Evolutionary conservation across 352 stramenopile species (phyloP).

Genomic region (Phytophthora europaea): DNA sequence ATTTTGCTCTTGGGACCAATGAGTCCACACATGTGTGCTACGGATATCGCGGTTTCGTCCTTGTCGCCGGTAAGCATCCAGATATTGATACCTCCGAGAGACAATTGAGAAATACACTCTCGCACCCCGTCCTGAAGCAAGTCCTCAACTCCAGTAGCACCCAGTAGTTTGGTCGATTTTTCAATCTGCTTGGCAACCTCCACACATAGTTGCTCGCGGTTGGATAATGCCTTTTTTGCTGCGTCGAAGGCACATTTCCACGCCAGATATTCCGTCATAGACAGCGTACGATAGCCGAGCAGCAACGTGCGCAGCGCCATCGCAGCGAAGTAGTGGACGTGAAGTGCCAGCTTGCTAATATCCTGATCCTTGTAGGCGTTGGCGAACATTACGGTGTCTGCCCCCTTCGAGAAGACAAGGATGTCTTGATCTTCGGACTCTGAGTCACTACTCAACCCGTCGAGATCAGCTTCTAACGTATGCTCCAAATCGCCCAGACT

Average conservation of each 20-base stretch:
- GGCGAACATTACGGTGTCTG: slow-evolving; percentile 92
- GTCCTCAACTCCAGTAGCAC: slow-evolving; percentile 98
- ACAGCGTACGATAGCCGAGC: slow-evolving; percentile 81
- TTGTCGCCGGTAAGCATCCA: slow-evolving; percentile 99
- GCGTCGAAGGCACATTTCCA: slow-evolving; percentile 86
- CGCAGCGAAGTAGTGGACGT: slow-evolving; percentile 90
- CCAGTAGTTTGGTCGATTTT: slow-evolving; percentile 90
- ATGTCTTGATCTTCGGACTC: slow-evolving; percentile 63
- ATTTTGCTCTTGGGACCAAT: slow-evolving; percentile 84
- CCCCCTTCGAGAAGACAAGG: slow-evolving; percentile 89
- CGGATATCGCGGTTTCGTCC: slow-evolving; percentile 99
- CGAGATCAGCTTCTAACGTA: slow-evolving; percentile 28
- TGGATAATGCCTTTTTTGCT: slow-evolving; percentile 70
- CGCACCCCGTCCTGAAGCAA: slow-evolving; percentile 97
- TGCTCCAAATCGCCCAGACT: slow-evolving; percentile 44
- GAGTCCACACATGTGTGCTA: slow-evolving; percentile 97
- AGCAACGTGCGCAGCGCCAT: slow-evolving; percentile 91
- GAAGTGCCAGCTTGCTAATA: slow-evolving; percentile 77
- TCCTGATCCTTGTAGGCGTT: slow-evolving; percentile 77
- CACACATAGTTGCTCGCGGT: slow-evolving; percentile 72
- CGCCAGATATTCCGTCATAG: slow-evolving; percentile 57
- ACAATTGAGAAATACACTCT: slow-evolving; percentile 96
- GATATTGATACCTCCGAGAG: slow-evolving; percentile 97
- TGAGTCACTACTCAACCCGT: slow-evolving; percentile 23
- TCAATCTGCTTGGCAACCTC: slow-evolving; percentile 84